Evolutionary conservation across 2,329 filamentous ascomycete genomes (phyloP), one percentile per base, ranked within the genome.

Genomic region (Paramyrothecium roridum): DNA sequence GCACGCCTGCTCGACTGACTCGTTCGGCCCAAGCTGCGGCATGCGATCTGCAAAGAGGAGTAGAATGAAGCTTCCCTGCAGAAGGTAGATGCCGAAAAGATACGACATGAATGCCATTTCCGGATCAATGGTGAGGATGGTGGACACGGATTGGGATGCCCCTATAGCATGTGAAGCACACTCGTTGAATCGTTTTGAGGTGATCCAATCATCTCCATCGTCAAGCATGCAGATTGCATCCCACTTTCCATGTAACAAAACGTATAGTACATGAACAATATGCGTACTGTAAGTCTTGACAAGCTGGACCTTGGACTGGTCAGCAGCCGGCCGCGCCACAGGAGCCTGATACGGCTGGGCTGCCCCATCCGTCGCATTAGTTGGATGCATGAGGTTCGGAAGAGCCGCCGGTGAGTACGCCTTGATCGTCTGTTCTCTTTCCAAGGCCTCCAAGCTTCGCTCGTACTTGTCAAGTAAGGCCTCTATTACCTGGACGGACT

Each of bases 101-200:
- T 80, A 81, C 1, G 79, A 77, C 76, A 80, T 80, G 52, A 80
- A 81, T 0, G 73, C 75, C 33, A 81, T 67, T 57, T 80, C 77
- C 3, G 76, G 76, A 57, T 81, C 79, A n/a, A 74, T 67, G 2
- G 70, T 66, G 8, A 81, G 65, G 52, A 81, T 80, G 10, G 73
- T 67, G 16, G 72, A 74, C 17, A 80, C 71, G 2, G 74, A 74
- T 47, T 78, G 71, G 2, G 76, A 76, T 0, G 78, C 77, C 1
- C 73, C 71, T 52, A 81, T 75, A 22, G 78, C 75, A 57, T 80
- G 77, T 1, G 73, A 71, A 3, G 76, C 77, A 55, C 76, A 78
- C 56, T 75, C 70, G 26, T 72, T 68, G 61, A 80, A 80, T 3
- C 70, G 68, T 13, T 71, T 62, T 2, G 77, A 76, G 3, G 76